Evolutionary conservation across 2,329 filamentous ascomycete genomes (phyloP).

Genomic region (Cladosporium sp.): DNA sequence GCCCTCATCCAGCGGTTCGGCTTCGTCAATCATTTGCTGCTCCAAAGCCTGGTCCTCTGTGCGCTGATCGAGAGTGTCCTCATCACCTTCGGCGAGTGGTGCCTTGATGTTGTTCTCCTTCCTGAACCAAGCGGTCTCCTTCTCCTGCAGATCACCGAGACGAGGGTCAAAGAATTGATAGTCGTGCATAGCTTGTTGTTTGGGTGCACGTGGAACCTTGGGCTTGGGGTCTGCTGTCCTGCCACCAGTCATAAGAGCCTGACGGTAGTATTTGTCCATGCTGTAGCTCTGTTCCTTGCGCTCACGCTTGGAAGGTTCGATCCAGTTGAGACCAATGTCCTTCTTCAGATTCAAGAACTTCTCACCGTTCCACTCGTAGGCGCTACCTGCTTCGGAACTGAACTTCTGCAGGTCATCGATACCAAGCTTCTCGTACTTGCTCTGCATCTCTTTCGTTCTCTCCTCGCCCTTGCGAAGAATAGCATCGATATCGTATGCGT

Average conservation of each 20-base stretch:
- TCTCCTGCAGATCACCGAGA: conserved; percentile 85
- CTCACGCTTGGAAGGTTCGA: conserved; percentile 96
- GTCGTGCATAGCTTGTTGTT: conserved; percentile 87
- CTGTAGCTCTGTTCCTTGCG: conserved; percentile 97
- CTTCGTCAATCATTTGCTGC: conserved; percentile 90
- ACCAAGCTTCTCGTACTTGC: conserved; percentile 93
- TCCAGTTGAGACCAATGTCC: conserved; percentile 90
- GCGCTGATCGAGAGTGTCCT: conserved; percentile 79
- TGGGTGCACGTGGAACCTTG: conserved; percentile 91
- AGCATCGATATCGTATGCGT: conserved; percentile 84
- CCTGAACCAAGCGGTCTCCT: conserved; percentile 90
- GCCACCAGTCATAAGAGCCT: conserved; percentile 78
- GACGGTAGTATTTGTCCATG: conserved; percentile 97
- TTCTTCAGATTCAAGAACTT: conserved; percentile 82
- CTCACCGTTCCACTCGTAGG: conserved; percentile 98
- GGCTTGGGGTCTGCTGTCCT: conserved; percentile 81
- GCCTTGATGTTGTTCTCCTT: conserved; percentile 97
- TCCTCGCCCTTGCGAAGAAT: conserved; percentile 84
- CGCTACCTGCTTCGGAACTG: conserved; percentile 73
- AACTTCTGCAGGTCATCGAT: conserved; percentile 98
- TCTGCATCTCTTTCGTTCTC: conserved; percentile 83
- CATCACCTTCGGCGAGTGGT: conserved; percentile 79
- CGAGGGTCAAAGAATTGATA: conserved; percentile 93
- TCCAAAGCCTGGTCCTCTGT: conserved; percentile 83
- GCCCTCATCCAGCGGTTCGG: conserved; percentile 79